phyloP scores from a whole-genome alignment of 2,329 filamentous ascomycete species.

The Stylonectria norvegica region DNA sequence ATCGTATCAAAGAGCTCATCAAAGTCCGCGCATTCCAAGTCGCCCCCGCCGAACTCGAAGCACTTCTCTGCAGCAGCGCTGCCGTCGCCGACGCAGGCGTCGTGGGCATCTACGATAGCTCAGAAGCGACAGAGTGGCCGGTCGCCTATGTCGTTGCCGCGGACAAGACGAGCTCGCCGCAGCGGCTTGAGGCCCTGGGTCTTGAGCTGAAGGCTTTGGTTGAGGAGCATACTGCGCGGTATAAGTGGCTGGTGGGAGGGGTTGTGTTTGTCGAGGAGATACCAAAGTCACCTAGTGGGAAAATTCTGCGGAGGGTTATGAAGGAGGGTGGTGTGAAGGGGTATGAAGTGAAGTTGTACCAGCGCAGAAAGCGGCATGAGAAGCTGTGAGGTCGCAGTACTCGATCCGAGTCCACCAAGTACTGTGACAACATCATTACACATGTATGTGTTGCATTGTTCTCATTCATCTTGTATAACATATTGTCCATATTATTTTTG shows the following conservation, averaged over 20 bases:
- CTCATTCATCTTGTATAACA: no score
- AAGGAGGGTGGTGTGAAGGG: constrained; percentile 38
- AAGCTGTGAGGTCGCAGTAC: neutral
- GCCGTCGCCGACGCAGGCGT: constrained; percentile 63
- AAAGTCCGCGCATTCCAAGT: constrained; percentile 61
- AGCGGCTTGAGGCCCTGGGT: constrained; percentile 43
- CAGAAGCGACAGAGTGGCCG: constrained; percentile 60
- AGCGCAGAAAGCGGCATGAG: constrained; percentile 20
- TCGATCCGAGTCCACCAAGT: neutral
- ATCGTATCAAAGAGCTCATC: constrained; percentile 67
- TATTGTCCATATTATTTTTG: no score
- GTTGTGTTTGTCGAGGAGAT: constrained; percentile 66
- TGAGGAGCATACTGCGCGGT: constrained; percentile 55
- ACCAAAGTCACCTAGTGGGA: constrained; percentile 64
- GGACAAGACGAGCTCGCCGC: constrained; percentile 25
- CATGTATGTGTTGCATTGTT: no score
- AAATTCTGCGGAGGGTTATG: constrained; percentile 44
- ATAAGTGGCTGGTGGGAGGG: constrained; percentile 68
- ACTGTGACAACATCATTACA: no score
- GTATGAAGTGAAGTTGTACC: constrained; percentile 25
- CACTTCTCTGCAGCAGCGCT: constrained; percentile 34
- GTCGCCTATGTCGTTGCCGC: constrained; percentile 58
- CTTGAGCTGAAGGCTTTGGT: constrained; percentile 56
- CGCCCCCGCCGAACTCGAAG: constrained; percentile 50
- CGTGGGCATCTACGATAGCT: constrained; percentile 53